These are phyloP conservation scores for Kazachstania viticola DNA, from an alignment of 805 yeast species.

Conservation along the genomic window DNA sequence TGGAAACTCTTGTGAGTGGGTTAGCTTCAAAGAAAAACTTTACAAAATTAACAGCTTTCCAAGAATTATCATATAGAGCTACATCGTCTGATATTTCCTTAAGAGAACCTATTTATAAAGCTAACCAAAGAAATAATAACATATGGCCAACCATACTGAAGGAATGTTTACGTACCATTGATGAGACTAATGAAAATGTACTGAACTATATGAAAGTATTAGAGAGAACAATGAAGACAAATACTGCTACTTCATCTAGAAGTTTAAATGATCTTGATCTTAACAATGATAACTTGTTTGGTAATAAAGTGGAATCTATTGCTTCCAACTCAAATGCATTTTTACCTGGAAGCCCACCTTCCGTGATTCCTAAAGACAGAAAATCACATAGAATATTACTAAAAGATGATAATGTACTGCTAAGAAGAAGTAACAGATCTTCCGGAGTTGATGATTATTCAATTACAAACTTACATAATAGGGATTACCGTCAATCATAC, in stretches of 20 bases:
- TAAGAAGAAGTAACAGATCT: slow-evolving; percentile 5
- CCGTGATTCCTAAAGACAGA: slow-evolving; percentile 2
- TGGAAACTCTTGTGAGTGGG: slow-evolving; percentile 53
- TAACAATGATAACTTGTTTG: slow-evolving; percentile 23
- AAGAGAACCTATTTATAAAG: slow-evolving; percentile 43
- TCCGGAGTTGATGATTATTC: too few relatives aligned
- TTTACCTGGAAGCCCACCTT: slow-evolving; percentile 12
- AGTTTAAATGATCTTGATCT: too few relatives aligned
- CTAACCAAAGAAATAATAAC: slow-evolving; percentile 33
- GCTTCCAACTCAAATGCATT: slow-evolving; percentile 2
- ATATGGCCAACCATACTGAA: slow-evolving; percentile 50
- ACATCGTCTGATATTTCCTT: slow-evolving; percentile 36
- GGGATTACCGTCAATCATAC: slow-evolving; percentile 9
- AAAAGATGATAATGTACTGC: slow-evolving; percentile 15
- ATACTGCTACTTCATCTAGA: background rate
- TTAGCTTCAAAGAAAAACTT: slow-evolving; percentile 40
- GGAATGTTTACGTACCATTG: slow-evolving; percentile 47
- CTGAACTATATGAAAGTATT: slow-evolving; percentile 13
- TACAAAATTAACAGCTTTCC: slow-evolving; percentile 57
- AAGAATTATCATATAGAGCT: slow-evolving; percentile 59
- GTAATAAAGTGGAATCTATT: slow-evolving; percentile 22
- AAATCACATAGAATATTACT: slow-evolving; percentile 16
- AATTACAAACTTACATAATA: too few relatives aligned
- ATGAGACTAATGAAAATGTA: slow-evolving; percentile 33
- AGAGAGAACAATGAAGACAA: slow-evolving; percentile 7